Evolutionary conservation across 2,329 filamentous ascomycete species (phyloP).

Genomic region (Fusarium vanettenii): DNA sequence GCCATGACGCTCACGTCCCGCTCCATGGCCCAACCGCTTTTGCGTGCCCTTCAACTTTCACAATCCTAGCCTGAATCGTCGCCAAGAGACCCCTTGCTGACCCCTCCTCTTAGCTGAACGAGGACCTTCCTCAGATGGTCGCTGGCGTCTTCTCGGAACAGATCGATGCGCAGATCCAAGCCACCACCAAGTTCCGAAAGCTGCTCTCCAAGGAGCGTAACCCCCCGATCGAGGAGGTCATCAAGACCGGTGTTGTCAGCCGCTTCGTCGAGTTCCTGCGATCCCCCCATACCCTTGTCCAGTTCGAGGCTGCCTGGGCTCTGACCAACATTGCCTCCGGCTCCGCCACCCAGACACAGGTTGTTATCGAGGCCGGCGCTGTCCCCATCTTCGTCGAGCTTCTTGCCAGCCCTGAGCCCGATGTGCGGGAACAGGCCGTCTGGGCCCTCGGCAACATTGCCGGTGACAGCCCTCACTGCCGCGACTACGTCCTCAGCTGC

Average conservation of each 20-base stretch:
- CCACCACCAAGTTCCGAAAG: slow-evolving; percentile 98
- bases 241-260: slow-evolving; percentile 97
- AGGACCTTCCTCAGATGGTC: slow-evolving; percentile 98
- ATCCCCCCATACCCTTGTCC: slow-evolving; percentile 96
- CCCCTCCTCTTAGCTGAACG: slow-evolving; percentile 77
- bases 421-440: slow-evolving; percentile 97
- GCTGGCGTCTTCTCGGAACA: slow-evolving; percentile 98
- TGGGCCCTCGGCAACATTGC: slow-evolving; percentile 99
- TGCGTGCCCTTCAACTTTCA: background rate
- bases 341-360: slow-evolving; percentile 96
- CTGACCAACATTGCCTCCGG: slow-evolving; percentile 99
- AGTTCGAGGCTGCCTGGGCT: slow-evolving; percentile 99
- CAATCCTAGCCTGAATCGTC: background rate
- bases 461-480: slow-evolving; percentile 96
- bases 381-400: slow-evolving; percentile 99
- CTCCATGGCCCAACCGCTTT: slow-evolving; percentile 12
- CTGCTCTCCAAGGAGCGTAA: slow-evolving; percentile 98
- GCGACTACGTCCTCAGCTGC: slow-evolving; percentile 93
- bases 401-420: slow-evolving; percentile 92
- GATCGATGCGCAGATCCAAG: slow-evolving; percentile 96
- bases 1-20: slow-evolving; percentile 16
- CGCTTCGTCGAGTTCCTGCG: slow-evolving; percentile 98
- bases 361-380: slow-evolving; percentile 97
- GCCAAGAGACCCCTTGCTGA: slow-evolving; percentile 31
- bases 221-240: slow-evolving; percentile 98